Evolutionary conservation across 805 yeast species (phyloP).

Genomic region (Candida ficus): DNA sequence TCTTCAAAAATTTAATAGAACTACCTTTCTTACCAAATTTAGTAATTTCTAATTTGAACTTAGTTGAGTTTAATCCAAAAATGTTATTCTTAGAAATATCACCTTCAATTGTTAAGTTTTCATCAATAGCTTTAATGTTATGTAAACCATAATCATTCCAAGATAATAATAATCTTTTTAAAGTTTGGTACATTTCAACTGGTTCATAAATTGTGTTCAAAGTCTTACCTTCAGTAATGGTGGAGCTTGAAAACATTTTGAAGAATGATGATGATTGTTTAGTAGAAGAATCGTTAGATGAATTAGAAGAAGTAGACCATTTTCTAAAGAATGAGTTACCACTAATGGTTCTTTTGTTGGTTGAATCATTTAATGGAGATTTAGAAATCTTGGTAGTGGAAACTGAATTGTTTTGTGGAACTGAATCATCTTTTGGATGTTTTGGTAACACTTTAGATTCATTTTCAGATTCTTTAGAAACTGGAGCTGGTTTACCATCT

Average conservation of each 20-base stretch:
- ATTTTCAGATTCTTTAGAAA: constrained; percentile 15
- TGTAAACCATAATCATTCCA: constrained; percentile 72
- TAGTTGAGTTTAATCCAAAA: constrained; percentile 57
- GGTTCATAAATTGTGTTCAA: constrained; percentile 29
- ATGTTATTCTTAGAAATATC: constrained; percentile 57
- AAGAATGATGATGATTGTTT: constrained; percentile 24
- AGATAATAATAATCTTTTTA: constrained; percentile 53
- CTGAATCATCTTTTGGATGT: constrained; percentile 9
- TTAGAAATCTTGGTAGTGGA: constrained; percentile 12
- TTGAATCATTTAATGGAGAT: constrained; percentile 18
- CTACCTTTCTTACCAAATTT: constrained; percentile 42
- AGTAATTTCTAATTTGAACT: constrained; percentile 50
- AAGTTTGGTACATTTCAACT: constrained; percentile 59
- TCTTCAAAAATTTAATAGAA: constrained; percentile 52
- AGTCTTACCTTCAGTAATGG: constrained; percentile 17
- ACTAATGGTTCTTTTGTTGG: constrained; percentile 20
- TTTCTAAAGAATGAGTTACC: constrained; percentile 25
- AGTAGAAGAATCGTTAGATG: constrained; percentile 18
- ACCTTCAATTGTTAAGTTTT: constrained; percentile 48
- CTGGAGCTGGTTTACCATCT: constrained; percentile 8
- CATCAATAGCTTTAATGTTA: constrained; percentile 42
- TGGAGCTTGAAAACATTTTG: constrained; percentile 27
- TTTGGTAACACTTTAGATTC: constrained; percentile 10
- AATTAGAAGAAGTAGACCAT: constrained; percentile 21
- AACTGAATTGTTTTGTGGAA: constrained; percentile 12